A percentile compares a stretch with the other conserved stretches of the same genome.
Conservation (phyloP, 352 stramenopile genomes). For the Phytophthora sojae region DNA sequence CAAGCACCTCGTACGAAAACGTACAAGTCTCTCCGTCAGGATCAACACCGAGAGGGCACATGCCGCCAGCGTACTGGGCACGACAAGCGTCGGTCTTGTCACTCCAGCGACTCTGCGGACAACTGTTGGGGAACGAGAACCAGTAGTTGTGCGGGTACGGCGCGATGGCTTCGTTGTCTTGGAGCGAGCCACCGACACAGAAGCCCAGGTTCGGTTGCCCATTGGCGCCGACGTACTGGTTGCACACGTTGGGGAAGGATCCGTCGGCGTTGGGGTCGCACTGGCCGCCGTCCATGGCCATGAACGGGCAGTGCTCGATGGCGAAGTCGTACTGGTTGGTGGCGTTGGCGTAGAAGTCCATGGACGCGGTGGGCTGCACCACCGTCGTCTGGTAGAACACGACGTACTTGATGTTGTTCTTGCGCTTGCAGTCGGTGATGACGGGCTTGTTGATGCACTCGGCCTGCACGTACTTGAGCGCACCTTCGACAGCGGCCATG, state of each 20-base stretch:
- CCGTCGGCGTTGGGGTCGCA: slow-evolving; percentile 58
- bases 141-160: slow-evolving; percentile 84
- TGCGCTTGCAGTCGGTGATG: slow-evolving; percentile 44
- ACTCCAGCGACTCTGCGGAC: slow-evolving; percentile 46
- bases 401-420: slow-evolving; percentile 68
- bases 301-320: slow-evolving; percentile 59
- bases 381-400: slow-evolving; percentile 72
- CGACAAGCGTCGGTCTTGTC: slow-evolving; percentile 57
- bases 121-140: slow-evolving; percentile 87
- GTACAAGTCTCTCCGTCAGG: slow-evolving; percentile 69
- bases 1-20: slow-evolving; percentile 71
- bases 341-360: slow-evolving; percentile 51
- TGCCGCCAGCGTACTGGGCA: slow-evolving; percentile 41
- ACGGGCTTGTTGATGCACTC: slow-evolving; percentile 65
- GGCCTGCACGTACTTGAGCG: slow-evolving; percentile 68
- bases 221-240: slow-evolving; percentile 61
- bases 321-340: slow-evolving; percentile 41
- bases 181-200: slow-evolving; percentile 50
- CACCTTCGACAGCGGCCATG: slow-evolving; percentile 60
- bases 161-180: slow-evolving; percentile 57
- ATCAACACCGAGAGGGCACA: slow-evolving; percentile 56
- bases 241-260: slow-evolving; percentile 44
- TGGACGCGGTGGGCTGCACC: slow-evolving; percentile 50
- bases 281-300: slow-evolving; percentile 66
- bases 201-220: slow-evolving; percentile 56